Evolutionary conservation across 768 basidiomycete genomes (phyloP), one percentile per base, ranked within the genome.

Genomic region (Lactarius psammicola): DNA sequence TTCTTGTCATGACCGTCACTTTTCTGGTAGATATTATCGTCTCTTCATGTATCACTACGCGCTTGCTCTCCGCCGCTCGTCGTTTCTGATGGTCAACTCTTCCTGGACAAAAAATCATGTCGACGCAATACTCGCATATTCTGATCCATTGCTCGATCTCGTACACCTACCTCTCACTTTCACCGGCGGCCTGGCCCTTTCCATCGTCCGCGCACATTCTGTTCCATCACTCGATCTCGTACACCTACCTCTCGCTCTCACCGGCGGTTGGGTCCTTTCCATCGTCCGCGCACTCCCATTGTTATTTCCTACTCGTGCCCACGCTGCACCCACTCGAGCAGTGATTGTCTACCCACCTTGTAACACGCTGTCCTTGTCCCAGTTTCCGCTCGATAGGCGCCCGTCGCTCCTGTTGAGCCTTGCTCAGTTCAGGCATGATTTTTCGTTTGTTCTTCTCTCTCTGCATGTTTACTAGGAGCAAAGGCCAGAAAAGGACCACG

Each of bases 401-500:
- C 81, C 87, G 61, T 82, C 80, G 26, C 80, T 92, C 23, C 83
- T 98, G 42, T 76, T 98, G 34, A 95, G 94, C 67, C 78, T 98
- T 2, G 94, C 95, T 3, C 97, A 98, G 75, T 99, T 98, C 76
- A 79, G 96, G 93, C 93, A 60, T 26, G 83, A 74, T n/a, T 23
- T 38, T 23, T 30, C 23, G 8, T 18, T n/a, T 15, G 3, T 36
- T n/a, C 31, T 53, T 63, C 15, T 28, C n/a, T 31, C 20, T 13
- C 15, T 13, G 18, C 53, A 53, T 33, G 28, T 38, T 69, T 11
- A 66, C 20, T 7, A 38, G n/a, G 38, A 28, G 20, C 42, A 20
- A 64, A 93, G 92, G 38, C 97, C 97, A 2, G 97, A 99, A 78
- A 99, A 99, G 75, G 92, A 97, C 71, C 95, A 98, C 63, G 76